Percentiles rank a stretch among this genome's conserved stretches.
phyloP scores from a whole-genome alignment of 2,329 filamentous ascomycete species.

The Acrocalymma vagum region DNA sequence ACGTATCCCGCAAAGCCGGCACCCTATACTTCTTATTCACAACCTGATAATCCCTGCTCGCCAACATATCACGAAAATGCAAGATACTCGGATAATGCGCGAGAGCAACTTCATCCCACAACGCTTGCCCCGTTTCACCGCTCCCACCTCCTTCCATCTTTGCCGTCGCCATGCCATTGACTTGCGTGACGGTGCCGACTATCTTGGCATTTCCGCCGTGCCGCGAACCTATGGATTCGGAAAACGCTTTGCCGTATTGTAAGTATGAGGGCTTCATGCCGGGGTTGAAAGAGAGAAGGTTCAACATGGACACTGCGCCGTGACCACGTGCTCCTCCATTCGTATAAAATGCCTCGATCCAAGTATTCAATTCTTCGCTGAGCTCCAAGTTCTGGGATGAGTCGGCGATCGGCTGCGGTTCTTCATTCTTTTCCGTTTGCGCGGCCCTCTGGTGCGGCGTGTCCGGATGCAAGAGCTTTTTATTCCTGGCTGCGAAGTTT shows the following conservation, averaged over 20 bases:
- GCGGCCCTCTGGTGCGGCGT: conserved; percentile 47
- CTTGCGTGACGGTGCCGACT: conserved; percentile 63
- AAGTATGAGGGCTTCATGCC: conserved; percentile 63
- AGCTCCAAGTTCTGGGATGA: conserved; percentile 64
- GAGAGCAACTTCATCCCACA: conserved; percentile 71
- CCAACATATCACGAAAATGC: conserved; percentile 70
- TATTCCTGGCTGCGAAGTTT: conserved; percentile 48
- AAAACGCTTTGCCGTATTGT: conserved; percentile 65
- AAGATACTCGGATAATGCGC: conserved; percentile 70
- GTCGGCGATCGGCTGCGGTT: conserved; percentile 37
- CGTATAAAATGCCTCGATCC: conserved; percentile 53
- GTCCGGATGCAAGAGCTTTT: conserved; percentile 48
- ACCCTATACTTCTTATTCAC: conserved; percentile 64
- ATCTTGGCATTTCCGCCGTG: conserved; percentile 69
- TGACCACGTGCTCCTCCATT: conserved; percentile 28
- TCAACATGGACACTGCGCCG: conserved; percentile 68
- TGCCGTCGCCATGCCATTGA: conserved; percentile 8
- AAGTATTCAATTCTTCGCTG: conserved; percentile 58
- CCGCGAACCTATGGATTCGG: conserved; percentile 57
- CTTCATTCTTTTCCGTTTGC: conserved; percentile 16
- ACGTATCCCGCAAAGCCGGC: conserved; percentile 61
- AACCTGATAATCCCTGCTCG: conserved; percentile 65
- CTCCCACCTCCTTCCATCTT: conserved; percentile 20
- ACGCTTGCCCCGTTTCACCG: conserved; percentile 1
- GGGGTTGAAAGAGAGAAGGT: conserved; percentile 66